Evolutionary conservation across 345 rosid species (phyloP).

Genomic region (Eucalyptus marginata): DNA sequence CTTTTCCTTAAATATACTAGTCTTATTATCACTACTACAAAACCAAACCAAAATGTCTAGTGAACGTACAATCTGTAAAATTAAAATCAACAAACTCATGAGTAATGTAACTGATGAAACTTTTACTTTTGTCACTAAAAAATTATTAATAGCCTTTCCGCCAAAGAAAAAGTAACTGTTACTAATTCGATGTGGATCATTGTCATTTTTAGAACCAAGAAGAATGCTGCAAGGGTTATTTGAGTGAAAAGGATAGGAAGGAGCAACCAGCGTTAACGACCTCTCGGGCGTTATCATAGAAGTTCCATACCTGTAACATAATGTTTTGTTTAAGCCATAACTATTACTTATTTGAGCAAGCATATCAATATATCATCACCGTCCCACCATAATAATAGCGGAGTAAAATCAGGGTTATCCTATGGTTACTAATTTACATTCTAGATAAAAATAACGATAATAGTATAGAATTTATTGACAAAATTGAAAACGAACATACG

Average conservation of each 20-base stretch:
- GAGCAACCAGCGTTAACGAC: background rate
- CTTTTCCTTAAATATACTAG: no score
- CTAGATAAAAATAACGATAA: no score
- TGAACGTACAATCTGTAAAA: no score
- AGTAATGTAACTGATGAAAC: no score
- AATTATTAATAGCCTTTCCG: background rate
- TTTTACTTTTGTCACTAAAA: no score
- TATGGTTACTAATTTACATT: no score
- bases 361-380: background rate
- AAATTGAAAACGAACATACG: no score
- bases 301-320: fast-evolving
- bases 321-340: background rate
- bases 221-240: background rate
- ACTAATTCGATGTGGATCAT: no score
- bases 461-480: no score
- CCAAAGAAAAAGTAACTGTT: background rate
- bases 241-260: background rate
- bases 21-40: no score
- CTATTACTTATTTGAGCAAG: background rate
- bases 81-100: no score
- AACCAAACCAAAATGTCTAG: no score
- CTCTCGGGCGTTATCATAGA: background rate
- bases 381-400: background rate
- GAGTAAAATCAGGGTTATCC: background rate
- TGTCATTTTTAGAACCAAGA: background rate